phyloP scores from a whole-genome alignment of 345 rosid genomes.

The Erysimum cheiranthoides region DNA sequence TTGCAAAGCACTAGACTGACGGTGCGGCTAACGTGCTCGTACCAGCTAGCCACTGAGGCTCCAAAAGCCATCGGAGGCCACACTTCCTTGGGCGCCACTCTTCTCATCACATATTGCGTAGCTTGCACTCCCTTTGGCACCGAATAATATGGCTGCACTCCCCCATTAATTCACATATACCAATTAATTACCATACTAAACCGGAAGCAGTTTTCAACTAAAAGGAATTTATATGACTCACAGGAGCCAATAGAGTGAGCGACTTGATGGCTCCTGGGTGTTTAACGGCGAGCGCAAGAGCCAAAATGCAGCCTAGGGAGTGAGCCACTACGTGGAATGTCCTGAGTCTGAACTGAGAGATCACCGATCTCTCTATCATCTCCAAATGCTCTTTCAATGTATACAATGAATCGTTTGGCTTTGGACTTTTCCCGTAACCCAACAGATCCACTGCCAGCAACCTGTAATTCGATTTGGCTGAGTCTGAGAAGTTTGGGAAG shows the following conservation, averaged over 20 bases:
- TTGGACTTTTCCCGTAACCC: constrained; percentile 95
- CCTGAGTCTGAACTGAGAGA: constrained; percentile 67
- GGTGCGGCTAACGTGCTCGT: constrained; percentile 89
- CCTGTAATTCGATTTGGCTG: constrained; percentile 69
- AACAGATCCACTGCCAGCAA: constrained; percentile 83
- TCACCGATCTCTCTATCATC: constrained; percentile 83
- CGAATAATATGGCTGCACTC: constrained; percentile 79
- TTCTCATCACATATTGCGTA: constrained; percentile 83
- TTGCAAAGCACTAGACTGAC: constrained; percentile 85
- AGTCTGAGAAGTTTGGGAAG: constrained; percentile 83
- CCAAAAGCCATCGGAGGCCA: constrained; percentile 92
- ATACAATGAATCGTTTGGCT: constrained; percentile 91
- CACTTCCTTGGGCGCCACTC: constrained; percentile 77
- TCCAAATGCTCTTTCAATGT: constrained; percentile 90
- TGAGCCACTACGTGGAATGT: constrained; percentile 97
- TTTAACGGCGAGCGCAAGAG: constrained; percentile 87
- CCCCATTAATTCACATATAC: constrained; percentile 1
- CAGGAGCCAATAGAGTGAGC: constrained; percentile 89
- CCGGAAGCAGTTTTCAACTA: not conserved
- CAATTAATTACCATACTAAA: not conserved
- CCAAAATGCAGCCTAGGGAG: constrained; percentile 98
- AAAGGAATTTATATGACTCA: constrained; percentile 46
- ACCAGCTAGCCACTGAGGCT: constrained; percentile 92
- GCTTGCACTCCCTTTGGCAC: constrained; percentile 78
- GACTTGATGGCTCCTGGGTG: constrained; percentile 82